Evolutionary conservation across 2,329 filamentous ascomycete species (phyloP), one percentile per base, ranked within the genome.

Genomic region (Orbilia blumenaviensis): DNA sequence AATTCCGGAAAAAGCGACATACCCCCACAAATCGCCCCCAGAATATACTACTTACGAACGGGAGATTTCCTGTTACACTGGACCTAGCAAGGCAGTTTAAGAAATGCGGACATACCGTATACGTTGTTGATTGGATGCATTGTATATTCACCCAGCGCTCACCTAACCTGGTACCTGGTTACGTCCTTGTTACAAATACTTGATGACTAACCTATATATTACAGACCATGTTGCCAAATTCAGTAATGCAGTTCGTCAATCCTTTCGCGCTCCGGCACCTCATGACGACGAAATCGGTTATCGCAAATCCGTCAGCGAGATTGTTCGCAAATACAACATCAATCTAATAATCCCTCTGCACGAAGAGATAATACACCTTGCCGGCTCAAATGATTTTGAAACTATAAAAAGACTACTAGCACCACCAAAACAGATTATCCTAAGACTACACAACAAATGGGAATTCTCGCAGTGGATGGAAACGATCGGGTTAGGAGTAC

Each of bases 361-460:
- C 66, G 81, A 82, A 48, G 81, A 82, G 64, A 79, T 81, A 14
- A 81, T 82, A 77, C 80, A 78, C 66, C 79, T 82, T 12, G 79
- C 81, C 1, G 78, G 79, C 27, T 78, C 78, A 61, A 68, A 66
- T 1, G 79, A 81, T 36, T 58, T 54, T 0, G 25, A 63, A 6
- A 81, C 81, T n/a, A 32, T 81, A 8, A 38, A 38, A 1, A 67
- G 79, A 29, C 67, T 82, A 10, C 78, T 82, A 42, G 81, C 81
- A 18, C 81, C 81, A 16, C 67, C 78, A 6, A 80, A 80, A 36
- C 63, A 78, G 3, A 76, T 79, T 0, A 74, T 82, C 1, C 52
- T 81, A 10, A 72, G 78, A 36, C 77, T 81, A n/a, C 81, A 82
- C 48, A 81, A 81, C 73, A 81, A 81, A 67, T 81, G 78, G 71